A percentile compares a stretch with the other conserved stretches of the same genome.
Evolutionary conservation across 345 rosid species (phyloP).

Genomic region (Angophora floribunda): DNA sequence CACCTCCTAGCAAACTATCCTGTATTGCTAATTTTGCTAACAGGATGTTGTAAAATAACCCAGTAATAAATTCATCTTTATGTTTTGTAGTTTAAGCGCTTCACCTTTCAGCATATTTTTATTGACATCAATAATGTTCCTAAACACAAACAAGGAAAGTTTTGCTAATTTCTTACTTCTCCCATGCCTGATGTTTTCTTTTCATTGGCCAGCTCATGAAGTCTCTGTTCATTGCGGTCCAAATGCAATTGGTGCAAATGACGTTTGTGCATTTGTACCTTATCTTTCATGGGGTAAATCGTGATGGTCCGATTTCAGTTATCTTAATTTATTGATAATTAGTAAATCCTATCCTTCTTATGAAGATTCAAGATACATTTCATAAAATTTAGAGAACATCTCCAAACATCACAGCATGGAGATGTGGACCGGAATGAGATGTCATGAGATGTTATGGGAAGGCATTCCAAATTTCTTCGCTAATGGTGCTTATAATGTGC

Average conservation of each 20-base stretch:
- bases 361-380: not conserved
- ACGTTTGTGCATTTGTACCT: not conserved
- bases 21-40: not conserved
- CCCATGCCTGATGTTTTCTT: not conserved
- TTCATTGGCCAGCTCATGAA: not conserved
- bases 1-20: not conserved
- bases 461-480: not conserved
- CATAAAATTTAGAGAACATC: not conserved
- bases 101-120: not conserved
- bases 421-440: not conserved
- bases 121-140: too few species aligned
- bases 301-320: not conserved
- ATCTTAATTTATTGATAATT: not conserved
- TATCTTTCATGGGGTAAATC: not conserved
- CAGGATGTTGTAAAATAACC: not conserved
- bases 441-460: not conserved
- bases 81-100: not conserved
- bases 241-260: not conserved
- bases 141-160: not conserved
- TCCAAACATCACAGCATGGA: not conserved
- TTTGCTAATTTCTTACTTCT: not conserved
- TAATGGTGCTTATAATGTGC: not conserved
- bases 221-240: not conserved
- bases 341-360: not conserved
- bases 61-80: too few species aligned